Evolutionary conservation across 1,284 basidiomycete genomes (phyloP), one percentile per base, ranked within the genome.

Genomic region (Heterobasidion irregulare): DNA sequence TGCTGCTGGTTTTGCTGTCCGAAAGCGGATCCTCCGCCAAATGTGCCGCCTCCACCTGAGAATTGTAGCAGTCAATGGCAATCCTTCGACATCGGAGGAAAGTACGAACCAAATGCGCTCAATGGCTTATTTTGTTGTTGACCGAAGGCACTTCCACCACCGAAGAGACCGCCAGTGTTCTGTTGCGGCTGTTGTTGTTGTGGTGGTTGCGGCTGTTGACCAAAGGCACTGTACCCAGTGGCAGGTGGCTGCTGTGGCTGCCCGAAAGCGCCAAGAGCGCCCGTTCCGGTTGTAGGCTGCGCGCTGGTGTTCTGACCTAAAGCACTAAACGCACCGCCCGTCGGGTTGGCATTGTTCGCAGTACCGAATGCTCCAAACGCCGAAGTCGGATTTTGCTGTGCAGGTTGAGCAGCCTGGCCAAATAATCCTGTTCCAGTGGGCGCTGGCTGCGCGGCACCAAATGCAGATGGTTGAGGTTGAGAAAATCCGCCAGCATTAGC

Each of bases 1-100:
- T 64, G 70, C 63, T 67, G 76, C 59, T 74, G 75, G 53, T 72
- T 70, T 32, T 65, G 61, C 58, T 73, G 72, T 32, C 80, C 80
- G 57, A 83, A 83, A 15, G 72, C 62, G 59, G 71, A 60, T n/a
- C 52, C 55, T 19, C 51, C 47, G 36, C 69, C 69, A 50, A 70
- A 70, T 0, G 67, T 64, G 53, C 67, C 62, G 33, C 69, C 66
- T n/a, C 61, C 57, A 9, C 61, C 63, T 45, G 61, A 57, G 18
- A 64, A 62, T 19, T 64, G 62, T 63, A 55, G 26, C 8, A 12
- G 47, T 44, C 45, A 36, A 55, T 19, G 16, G 32, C 41, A 50
- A 47, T 15, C 18, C 5, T 68, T 68, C 56, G 71, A 71, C 16
- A 44, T 44, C 7, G 15, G 41, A 19, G 15, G 8, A 26, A 26